Evolutionary conservation across 2,329 filamentous ascomycete species (phyloP), one percentile per base, ranked within the genome.

Genomic region (Xylariaceae sp.): DNA sequence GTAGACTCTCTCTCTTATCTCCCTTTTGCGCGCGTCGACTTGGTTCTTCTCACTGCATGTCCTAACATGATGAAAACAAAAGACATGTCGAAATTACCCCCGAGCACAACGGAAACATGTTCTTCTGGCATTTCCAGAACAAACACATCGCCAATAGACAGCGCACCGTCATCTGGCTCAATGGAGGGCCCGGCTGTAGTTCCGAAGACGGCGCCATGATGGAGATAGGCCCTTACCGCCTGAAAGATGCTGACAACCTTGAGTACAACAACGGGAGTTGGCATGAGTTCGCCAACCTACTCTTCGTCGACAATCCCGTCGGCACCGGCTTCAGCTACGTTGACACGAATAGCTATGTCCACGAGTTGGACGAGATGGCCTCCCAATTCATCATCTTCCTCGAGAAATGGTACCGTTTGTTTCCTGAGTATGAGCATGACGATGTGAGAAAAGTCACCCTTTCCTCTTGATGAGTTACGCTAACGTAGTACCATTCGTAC

Each of bases 101-200:
- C 17, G 87, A 92, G 65, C 85, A 89, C 73, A 92, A 98, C 72
- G 94, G 92, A 66, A 96, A 98, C 75, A 78, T 99, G 16, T 99
- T 98, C 81, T 99, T 99, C 81, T 99, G 95, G 95, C 91, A 97
- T 71, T 97, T 91, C 73, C 87, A 96, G 73, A 98, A 98, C 73
- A 85, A 91, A 66, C 95, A 99, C 74, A 96, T 99, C 65, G 94
- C 92, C 55, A 91, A 98, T 72, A 86, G 84, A 67, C 91, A 95
- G 73, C 86, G 95, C 56, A 96, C 93, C 2, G 90, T 99, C 9
- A 87, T 99, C 69, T 99, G 96, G 95, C 78, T 99, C 56, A 99
- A 99, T 72, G 96, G 95, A 51, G 96, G 95, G 0, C 95, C 95
- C 1, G 95, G 96, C 24, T 99, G 95, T 76, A 97, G 92, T 74